These are phyloP conservation scores for Pisolithus albus DNA, from an alignment of 768 basidiomycete species.

Conservation along the genomic window DNA sequence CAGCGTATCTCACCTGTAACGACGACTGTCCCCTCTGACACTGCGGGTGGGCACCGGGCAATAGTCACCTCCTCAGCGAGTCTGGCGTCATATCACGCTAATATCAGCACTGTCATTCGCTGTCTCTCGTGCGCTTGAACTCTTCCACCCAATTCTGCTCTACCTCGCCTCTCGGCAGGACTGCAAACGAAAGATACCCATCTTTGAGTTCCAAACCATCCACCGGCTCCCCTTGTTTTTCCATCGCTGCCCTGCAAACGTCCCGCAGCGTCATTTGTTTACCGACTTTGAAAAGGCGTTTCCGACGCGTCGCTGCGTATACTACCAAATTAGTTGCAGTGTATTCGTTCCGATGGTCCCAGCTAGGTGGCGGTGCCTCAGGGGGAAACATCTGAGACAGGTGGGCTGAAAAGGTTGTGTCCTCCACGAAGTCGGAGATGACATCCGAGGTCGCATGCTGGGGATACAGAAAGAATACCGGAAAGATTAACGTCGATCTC, in stretches of 20 bases:
- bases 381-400: slow-evolving; percentile 81
- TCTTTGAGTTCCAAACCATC: slow-evolving; percentile 86
- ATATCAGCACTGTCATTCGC: background rate
- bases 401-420: slow-evolving; percentile 74
- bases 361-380: slow-evolving; percentile 53
- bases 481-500: slow-evolving; percentile 60
- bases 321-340: slow-evolving; percentile 55
- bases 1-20: too few species aligned
- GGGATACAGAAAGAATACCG: slow-evolving; percentile 92
- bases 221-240: slow-evolving; percentile 46
- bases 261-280: slow-evolving; percentile 83
- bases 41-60: too few species aligned
- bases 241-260: slow-evolving; percentile 59
- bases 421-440: slow-evolving; percentile 79
- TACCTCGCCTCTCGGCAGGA: slow-evolving; percentile 66
- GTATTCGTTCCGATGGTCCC: slow-evolving; percentile 75
- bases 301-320: slow-evolving; percentile 75
- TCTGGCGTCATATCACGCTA: too few species aligned
- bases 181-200: slow-evolving; percentile 72
- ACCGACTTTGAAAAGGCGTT: slow-evolving; percentile 82
- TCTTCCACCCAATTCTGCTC: slow-evolving; percentile 86
- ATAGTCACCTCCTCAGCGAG: too few species aligned
- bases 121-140: slow-evolving; percentile 48
- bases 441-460: slow-evolving; percentile 85
- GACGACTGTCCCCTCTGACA: too few species aligned